These are phyloP conservation scores for Leersia perrieri DNA, from an alignment of 176 grass and related monocot species.

Conservation along the genomic window DNA sequence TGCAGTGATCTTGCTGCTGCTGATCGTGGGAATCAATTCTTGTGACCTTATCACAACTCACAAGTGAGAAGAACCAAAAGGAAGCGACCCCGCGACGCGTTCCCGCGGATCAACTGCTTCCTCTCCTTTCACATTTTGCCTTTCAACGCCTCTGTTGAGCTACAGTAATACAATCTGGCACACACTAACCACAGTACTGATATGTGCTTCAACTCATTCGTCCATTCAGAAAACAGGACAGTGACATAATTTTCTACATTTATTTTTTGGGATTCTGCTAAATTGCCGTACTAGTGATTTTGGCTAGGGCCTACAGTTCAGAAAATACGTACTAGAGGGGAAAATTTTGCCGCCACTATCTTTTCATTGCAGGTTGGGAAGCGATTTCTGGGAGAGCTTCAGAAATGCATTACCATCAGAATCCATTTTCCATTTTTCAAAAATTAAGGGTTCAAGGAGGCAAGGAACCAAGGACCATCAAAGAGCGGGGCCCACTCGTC, in stretches of 20 bases:
- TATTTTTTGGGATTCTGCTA: neutral
- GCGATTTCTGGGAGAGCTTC: neutral
- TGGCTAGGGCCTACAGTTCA: too few species aligned
- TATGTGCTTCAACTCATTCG: neutral
- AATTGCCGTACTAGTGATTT: too few species aligned
- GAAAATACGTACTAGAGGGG: neutral
- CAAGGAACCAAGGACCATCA: too few species aligned
- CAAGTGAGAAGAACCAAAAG: neutral
- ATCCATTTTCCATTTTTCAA: neutral
- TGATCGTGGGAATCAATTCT: slow-evolving; percentile 10
- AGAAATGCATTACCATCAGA: neutral
- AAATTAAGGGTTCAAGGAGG: neutral
- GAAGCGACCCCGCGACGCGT: neutral
- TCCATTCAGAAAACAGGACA: neutral
- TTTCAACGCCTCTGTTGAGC: neutral
- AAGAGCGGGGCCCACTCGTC: neutral
- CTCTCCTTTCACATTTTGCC: neutral
- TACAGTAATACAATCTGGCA: neutral
- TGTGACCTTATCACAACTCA: neutral
- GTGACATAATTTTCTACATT: neutral
- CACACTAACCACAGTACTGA: neutral
- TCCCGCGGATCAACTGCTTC: neutral
- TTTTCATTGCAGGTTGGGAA: neutral
- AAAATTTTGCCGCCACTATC: too few species aligned
- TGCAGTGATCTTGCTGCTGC: neutral